phyloP scores from a whole-genome alignment of 1,284 basidiomycete species.

The Malassezia dermatis region DNA sequence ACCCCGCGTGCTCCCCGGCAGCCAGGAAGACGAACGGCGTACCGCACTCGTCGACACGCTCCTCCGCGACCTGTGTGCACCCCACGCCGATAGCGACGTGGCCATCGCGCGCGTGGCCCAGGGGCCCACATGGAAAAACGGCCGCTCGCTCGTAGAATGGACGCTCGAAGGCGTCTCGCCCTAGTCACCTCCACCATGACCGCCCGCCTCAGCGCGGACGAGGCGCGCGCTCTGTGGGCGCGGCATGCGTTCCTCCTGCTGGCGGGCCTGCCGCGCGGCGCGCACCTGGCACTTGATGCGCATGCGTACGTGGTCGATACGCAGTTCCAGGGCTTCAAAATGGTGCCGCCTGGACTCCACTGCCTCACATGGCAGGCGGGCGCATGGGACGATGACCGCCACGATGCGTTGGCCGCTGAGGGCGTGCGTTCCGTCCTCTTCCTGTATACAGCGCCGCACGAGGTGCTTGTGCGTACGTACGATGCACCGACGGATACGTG shows the following conservation, averaged over 20 bases:
- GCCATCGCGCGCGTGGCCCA: constrained; percentile 1
- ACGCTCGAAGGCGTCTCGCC: background rate
- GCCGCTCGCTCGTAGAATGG: constrained; percentile 4
- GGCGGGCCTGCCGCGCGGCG: constrained; percentile 3
- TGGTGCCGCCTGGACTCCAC: constrained; percentile 16
- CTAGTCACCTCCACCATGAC: background rate
- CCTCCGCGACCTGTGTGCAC: background rate
- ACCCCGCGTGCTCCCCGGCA: constrained; percentile 9
- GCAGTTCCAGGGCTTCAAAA: constrained; percentile 16
- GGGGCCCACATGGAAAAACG: constrained; percentile 8
- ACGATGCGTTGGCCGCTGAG: background rate
- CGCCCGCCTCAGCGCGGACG: background rate
- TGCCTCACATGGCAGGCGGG: constrained; percentile 10
- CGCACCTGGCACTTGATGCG: constrained; percentile 8
- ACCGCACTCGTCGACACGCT: background rate
- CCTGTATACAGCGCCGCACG: background rate
- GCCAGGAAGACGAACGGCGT: constrained; percentile 4
- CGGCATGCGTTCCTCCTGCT: constrained; percentile 5
- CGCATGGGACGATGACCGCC: background rate
- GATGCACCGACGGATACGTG: constrained; percentile 3
- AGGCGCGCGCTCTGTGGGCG: background rate
- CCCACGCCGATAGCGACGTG: background rate
- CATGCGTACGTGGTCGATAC: background rate
- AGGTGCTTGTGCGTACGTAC: constrained; percentile 6
- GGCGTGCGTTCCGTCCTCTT: constrained; percentile 10